Evolutionary conservation across 2,329 filamentous ascomycete species (phyloP).

Genomic region (Penicillium freii): DNA sequence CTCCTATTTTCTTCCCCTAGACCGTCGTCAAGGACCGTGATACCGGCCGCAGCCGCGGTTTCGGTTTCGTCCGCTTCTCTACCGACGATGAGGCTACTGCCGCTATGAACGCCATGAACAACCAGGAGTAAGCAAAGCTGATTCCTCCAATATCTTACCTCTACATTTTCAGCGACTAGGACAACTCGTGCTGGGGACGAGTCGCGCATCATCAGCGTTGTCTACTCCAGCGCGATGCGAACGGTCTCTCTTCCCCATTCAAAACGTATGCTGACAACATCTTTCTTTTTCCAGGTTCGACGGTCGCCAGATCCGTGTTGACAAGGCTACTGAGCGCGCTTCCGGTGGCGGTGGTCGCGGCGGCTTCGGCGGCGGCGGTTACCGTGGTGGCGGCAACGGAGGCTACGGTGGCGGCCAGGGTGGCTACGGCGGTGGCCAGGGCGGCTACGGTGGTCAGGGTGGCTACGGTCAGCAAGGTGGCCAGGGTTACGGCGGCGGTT

Average conservation of each 20-base stretch:
- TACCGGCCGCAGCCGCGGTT: slow-evolving; percentile 13
- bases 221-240: not conserved
- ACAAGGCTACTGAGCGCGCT: slow-evolving; percentile 12
- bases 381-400: slow-evolving; percentile 2
- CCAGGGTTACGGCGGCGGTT: slow-evolving; percentile 6
- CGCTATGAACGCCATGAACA: slow-evolving; percentile 11
- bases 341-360: slow-evolving; percentile 6
- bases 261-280: not conserved
- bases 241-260: not conserved
- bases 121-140: slow-evolving; percentile 6
- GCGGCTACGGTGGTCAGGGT: slow-evolving; percentile 6
- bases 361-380: slow-evolving; percentile 5
- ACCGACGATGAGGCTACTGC: slow-evolving; percentile 10
- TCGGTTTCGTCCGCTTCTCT: slow-evolving; percentile 13
- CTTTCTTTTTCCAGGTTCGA: not conserved
- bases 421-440: slow-evolving; percentile 5
- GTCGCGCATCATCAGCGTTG: not conserved
- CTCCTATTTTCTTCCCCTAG: not conserved
- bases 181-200: not conserved
- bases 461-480: slow-evolving; percentile 3
- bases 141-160: not conserved
- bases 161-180: not conserved
- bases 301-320: slow-evolving; percentile 10
- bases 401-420: slow-evolving; percentile 6
- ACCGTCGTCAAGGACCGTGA: slow-evolving; percentile 15